These are phyloP conservation scores for Sporobolomyces pararoseus DNA, from an alignment of 768 basidiomycete species.

Conservation along the genomic window DNA sequence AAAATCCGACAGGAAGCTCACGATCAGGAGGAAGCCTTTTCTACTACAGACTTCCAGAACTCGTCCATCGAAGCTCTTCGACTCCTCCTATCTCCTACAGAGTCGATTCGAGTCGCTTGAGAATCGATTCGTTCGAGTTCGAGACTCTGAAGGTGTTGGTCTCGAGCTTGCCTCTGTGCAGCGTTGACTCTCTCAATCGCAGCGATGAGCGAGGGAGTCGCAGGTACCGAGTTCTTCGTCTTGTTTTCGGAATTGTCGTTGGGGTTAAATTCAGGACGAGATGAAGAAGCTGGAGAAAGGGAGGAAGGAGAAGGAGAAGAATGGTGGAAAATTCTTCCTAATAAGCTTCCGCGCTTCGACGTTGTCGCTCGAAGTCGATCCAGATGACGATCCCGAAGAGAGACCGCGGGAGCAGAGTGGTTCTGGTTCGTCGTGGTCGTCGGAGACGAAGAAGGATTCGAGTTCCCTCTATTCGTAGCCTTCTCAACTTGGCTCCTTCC, in stretches of 20 bases:
- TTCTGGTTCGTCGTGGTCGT: too few relatives aligned
- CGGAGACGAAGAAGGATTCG: not conserved
- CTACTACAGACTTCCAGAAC: conserved; percentile 19
- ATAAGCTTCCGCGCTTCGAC: conserved; percentile 1
- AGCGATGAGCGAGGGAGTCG: conserved; percentile 14
- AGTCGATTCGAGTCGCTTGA: too few relatives aligned
- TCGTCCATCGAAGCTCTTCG: conserved; percentile 17
- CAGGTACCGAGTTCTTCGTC: conserved; percentile 11
- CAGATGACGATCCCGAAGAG: not conserved
- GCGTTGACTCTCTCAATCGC: conserved; percentile 6
- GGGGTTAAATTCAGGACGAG: not conserved
- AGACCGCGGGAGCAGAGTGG: too few relatives aligned
- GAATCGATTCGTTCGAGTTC: not conserved
- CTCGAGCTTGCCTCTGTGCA: conserved; percentile 21
- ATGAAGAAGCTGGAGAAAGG: too few relatives aligned
- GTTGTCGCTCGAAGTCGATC: too few relatives aligned
- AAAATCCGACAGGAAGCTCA: not conserved
- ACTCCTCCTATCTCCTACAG: not conserved
- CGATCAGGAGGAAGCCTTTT: not conserved
- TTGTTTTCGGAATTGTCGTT: too few relatives aligned
- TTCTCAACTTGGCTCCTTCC: not conserved
- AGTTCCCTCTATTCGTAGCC: not conserved
- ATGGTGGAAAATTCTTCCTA: not conserved
- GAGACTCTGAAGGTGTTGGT: not conserved
- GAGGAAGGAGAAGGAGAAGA: too few relatives aligned